phyloP scores from a whole-genome alignment of 164 flowering plant species.

The Echeveria elegans region DNA sequence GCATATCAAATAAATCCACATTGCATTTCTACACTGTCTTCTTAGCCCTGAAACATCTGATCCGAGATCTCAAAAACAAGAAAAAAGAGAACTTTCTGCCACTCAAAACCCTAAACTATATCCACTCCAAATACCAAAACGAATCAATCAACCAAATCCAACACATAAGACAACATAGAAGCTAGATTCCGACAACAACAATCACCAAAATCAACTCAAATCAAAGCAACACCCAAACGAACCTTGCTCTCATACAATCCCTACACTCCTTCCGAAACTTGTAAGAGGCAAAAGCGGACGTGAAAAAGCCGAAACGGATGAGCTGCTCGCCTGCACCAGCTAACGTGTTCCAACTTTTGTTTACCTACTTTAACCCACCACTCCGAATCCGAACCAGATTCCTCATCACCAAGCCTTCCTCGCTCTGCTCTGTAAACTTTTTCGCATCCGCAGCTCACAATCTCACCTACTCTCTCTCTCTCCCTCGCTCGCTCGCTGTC shows the following conservation, averaged over 20 bases:
- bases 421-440: neutral
- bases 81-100: neutral
- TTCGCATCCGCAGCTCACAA: neutral
- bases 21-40: neutral
- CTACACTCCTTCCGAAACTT: neutral
- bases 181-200: neutral
- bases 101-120: neutral
- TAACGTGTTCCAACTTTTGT: neutral
- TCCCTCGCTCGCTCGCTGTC: neutral
- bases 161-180: neutral
- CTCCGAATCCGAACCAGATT: neutral
- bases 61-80: neutral
- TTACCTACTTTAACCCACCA: constrained; percentile 1
- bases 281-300: neutral
- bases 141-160: neutral
- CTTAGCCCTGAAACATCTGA: neutral
- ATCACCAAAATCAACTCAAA: neutral
- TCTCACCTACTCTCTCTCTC: constrained; percentile 5
- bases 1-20: neutral
- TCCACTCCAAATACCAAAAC: neutral
- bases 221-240: neutral
- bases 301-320: constrained; percentile 1
- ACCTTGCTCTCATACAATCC: neutral
- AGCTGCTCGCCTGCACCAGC: constrained; percentile 1
- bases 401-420: too few species aligned